These are phyloP conservation scores for Alternaria angustiovoidea DNA, from an alignment of 2,329 filamentous ascomycete species.

Conservation along the genomic window DNA sequence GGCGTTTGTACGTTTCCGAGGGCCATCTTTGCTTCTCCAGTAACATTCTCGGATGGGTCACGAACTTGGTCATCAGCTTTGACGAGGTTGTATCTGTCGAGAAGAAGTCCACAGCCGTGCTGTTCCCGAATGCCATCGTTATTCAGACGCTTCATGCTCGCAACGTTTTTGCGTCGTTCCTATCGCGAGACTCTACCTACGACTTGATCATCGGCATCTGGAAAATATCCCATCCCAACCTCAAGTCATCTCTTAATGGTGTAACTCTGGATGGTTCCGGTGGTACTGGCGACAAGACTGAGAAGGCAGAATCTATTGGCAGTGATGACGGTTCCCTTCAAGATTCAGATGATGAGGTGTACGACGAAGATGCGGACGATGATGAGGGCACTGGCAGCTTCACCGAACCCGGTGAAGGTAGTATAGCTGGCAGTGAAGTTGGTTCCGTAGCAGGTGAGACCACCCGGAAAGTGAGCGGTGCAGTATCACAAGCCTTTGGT, in stretches of 20 bases:
- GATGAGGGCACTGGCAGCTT: slow-evolving; percentile 73
- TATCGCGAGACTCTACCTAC: slow-evolving; percentile 93
- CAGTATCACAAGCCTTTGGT: slow-evolving; percentile 51
- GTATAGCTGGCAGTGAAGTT: slow-evolving; percentile 62
- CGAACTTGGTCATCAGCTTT: slow-evolving; percentile 96
- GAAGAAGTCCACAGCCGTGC: slow-evolving; percentile 91
- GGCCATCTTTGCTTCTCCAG: slow-evolving; percentile 98
- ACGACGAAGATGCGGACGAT: slow-evolving; percentile 81
- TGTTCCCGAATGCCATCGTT: slow-evolving; percentile 97
- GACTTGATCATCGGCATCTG: slow-evolving; percentile 97
- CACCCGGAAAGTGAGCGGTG: slow-evolving; percentile 74
- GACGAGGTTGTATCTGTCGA: slow-evolving; percentile 97
- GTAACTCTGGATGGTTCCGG: slow-evolving; percentile 76
- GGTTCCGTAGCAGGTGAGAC: slow-evolving; percentile 62
- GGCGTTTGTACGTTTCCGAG: slow-evolving; percentile 93
- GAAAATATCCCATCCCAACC: slow-evolving; percentile 92
- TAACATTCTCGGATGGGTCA: slow-evolving; percentile 98
- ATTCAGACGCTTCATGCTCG: slow-evolving; percentile 95
- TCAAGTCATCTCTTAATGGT: slow-evolving; percentile 91
- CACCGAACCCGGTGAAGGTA: slow-evolving; percentile 63
- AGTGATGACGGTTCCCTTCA: slow-evolving; percentile 61
- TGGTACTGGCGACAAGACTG: slow-evolving; percentile 84
- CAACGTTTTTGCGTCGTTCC: slow-evolving; percentile 94
- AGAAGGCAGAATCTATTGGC: slow-evolving; percentile 73
- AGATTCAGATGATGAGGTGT: slow-evolving; percentile 78